Evolutionary conservation across 148 eudicot species (phyloP), one percentile per base, ranked within the genome.

Genomic region (Heliosperma pusillum): DNA sequence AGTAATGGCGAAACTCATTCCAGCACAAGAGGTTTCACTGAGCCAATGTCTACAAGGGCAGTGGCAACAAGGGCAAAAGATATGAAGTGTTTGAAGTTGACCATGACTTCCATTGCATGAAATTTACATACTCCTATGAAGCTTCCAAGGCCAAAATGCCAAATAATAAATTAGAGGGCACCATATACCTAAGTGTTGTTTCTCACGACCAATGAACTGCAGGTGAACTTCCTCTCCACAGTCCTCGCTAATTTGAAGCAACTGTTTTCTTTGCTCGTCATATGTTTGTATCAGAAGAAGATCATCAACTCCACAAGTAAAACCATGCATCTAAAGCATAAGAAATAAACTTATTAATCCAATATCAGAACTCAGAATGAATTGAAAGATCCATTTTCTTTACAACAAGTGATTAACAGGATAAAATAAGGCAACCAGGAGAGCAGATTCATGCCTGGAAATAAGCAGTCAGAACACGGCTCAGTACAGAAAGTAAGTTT

Each of bases 281-380:
- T 78, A 84, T 47, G 84, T 69, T 61, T 88, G 89, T 76, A 85
- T 78, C 55, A 95, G 85, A 29, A 95, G 84, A 67, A 95, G 90
- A 81, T 95, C 99, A 74, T 95, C 96, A 66, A 95, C 77, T 76
- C 99, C 99, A 79, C 99, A 95, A 16, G 99, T 95, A 86, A 95
- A 95, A 16, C 99, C 99, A 79, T 92, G 88, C 78, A 81, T 77
- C 99, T 95, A 83, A 76, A 78, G 61, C 58, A 81, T 30, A 50
- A 33, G 59, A 63, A 76, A 79, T 42, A 8, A 66, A 42, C 27
- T 30, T 29, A 22, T 45, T 11, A 61, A 22, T 62, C 64, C 16
- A 9, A 71, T 2, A 59, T 68, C 66, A 72, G 16, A 67, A 66
- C 19, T 7, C 17, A 64, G 27, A n/a, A 66, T 58, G 57, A 7